A percentile compares a stretch with the other conserved stretches of the same genome.
These are phyloP conservation scores for Amylocarpus encephaloides DNA, from an alignment of 2,329 filamentous ascomycete genomes.

Conservation along the genomic window DNA sequence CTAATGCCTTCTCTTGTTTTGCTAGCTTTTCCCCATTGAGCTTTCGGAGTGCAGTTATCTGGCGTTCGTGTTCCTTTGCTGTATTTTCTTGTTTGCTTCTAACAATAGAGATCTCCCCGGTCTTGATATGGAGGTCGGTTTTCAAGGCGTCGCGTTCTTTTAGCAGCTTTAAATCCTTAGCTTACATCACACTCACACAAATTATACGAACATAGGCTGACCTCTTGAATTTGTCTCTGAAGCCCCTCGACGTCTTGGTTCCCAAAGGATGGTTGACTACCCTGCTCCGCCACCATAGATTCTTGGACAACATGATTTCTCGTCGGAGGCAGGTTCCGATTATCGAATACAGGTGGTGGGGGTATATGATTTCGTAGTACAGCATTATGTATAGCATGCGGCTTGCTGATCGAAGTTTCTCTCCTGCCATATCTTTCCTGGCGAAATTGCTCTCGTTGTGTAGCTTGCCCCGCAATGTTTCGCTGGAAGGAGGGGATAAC, in stretches of 20 bases:
- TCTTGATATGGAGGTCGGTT: constrained; percentile 53
- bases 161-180: constrained; percentile 30
- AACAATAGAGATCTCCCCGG: constrained; percentile 70
- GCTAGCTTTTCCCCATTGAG: constrained; percentile 57
- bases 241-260: constrained; percentile 18
- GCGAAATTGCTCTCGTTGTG: constrained; percentile 21
- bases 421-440: constrained; percentile 22
- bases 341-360: constrained; percentile 10
- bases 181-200: background rate
- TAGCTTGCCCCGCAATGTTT: constrained; percentile 12
- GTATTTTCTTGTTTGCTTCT: constrained; percentile 61
- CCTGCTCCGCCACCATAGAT: constrained; percentile 13
- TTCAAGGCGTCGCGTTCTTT: constrained; percentile 50
- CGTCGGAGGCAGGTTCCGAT: constrained; percentile 3
- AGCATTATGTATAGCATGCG: constrained; percentile 10
- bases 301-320: constrained; percentile 12
- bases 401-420: constrained; percentile 1
- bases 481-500: constrained; percentile 12
- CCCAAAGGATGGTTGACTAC: constrained; percentile 10
- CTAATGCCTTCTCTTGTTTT: constrained; percentile 57
- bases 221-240: constrained; percentile 26
- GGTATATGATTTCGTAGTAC: constrained; percentile 7
- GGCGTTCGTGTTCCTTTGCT: constrained; percentile 54
- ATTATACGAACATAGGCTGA: constrained; percentile 2
- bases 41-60: constrained; percentile 55